These are phyloP conservation scores for Pseudofabraea citricarpa DNA, from an alignment of 2,329 filamentous ascomycete species.

Conservation along the genomic window DNA sequence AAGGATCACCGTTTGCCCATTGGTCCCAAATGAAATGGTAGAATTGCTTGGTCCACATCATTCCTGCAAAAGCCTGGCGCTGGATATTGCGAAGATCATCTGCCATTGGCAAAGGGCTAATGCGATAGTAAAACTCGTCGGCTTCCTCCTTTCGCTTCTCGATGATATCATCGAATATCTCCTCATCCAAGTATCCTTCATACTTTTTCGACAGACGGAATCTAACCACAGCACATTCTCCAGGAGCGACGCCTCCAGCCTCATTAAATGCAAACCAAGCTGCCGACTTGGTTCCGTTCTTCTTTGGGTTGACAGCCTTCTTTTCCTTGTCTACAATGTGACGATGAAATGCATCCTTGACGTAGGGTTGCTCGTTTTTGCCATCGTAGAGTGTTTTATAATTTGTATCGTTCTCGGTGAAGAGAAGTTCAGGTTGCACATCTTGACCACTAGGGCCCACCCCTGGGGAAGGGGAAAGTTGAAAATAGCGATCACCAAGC, in stretches of 20 bases:
- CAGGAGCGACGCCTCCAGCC: slow-evolving; percentile 78
- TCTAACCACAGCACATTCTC: slow-evolving; percentile 91
- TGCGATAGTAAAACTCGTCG: slow-evolving; percentile 91
- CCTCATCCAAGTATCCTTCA: slow-evolving; percentile 82
- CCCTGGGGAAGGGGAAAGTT: slow-evolving; percentile 86
- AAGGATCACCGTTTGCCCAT: slow-evolving; percentile 92
- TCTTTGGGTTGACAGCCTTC: slow-evolving; percentile 73
- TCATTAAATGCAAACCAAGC: slow-evolving; percentile 94
- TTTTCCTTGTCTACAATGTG: slow-evolving; percentile 80
- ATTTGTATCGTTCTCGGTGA: slow-evolving; percentile 96
- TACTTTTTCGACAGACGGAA: slow-evolving; percentile 78
- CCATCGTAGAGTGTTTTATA: slow-evolving; percentile 70
- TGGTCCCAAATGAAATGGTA: slow-evolving; percentile 98
- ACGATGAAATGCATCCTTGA: slow-evolving; percentile 93
- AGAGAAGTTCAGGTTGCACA: slow-evolving; percentile 78
- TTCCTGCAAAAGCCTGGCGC: slow-evolving; percentile 87
- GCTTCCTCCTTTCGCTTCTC: slow-evolving; percentile 84
- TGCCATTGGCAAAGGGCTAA: slow-evolving; percentile 89
- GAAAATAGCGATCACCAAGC: slow-evolving; percentile 77
- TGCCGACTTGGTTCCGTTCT: slow-evolving; percentile 79
- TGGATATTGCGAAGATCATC: slow-evolving; percentile 95
- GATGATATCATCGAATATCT: slow-evolving; percentile 85
- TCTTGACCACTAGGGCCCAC: slow-evolving; percentile 75
- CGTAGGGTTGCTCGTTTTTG: slow-evolving; percentile 75
- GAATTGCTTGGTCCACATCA: slow-evolving; percentile 98